Evolutionary conservation across 1,139 yeast genomes (phyloP).

Genomic region (Geotrichum australiense): DNA sequence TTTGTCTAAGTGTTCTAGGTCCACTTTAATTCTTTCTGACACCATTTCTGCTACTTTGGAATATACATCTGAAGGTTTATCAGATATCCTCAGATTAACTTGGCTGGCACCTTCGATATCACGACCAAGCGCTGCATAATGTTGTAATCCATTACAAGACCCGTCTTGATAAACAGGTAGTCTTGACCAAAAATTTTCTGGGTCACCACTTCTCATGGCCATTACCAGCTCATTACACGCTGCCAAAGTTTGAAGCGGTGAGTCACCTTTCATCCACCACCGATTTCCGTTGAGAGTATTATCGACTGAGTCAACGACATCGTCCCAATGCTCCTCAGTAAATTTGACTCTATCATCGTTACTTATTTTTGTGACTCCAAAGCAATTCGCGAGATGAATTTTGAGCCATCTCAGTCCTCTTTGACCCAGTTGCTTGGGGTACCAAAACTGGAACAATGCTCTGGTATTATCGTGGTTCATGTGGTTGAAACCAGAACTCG

Average conservation of each 20-base stretch:
- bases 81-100: constrained; percentile 50
- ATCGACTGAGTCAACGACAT: constrained; percentile 45
- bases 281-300: constrained; percentile 40
- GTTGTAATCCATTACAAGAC: constrained; percentile 70
- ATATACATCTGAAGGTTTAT: constrained; percentile 54
- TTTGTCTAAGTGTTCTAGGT: constrained; percentile 31
- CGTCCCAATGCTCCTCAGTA: constrained; percentile 43
- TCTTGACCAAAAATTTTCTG: constrained; percentile 40
- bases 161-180: constrained; percentile 70
- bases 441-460: constrained; percentile 57
- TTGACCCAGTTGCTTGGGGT: constrained; percentile 51
- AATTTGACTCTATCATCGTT: constrained; percentile 48
- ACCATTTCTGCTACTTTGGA: constrained; percentile 52
- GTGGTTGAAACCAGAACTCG: constrained; percentile 51
- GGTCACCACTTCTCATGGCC: constrained; percentile 14
- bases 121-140: constrained; percentile 70
- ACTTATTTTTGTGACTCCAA: constrained; percentile 56
- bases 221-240: constrained; percentile 51
- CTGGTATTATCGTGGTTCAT: constrained; percentile 60
- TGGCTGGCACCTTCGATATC: constrained; percentile 61
- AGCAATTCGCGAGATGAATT: constrained; percentile 60
- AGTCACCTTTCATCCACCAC: constrained; percentile 61
- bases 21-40: constrained; percentile 41
- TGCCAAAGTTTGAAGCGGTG: constrained; percentile 64
- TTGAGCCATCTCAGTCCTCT: constrained; percentile 58